A percentile compares a stretch with the other conserved stretches of the same genome.
phyloP scores from a whole-genome alignment of 2,329 filamentous ascomycete genomes.

The Colletotrichum tofieldiae region DNA sequence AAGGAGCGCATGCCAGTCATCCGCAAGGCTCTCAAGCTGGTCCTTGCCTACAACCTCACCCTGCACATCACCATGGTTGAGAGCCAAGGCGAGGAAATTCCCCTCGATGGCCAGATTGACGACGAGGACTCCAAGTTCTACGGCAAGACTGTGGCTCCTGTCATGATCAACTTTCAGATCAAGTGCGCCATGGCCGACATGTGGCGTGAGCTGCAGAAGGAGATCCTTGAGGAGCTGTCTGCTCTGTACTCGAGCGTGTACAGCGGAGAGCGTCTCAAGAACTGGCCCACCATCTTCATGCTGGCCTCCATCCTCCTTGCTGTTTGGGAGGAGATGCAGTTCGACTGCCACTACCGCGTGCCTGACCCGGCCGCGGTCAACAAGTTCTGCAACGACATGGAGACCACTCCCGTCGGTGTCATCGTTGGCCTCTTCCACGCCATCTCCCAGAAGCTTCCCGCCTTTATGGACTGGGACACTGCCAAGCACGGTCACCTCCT shows the following conservation, averaged over 20 bases:
- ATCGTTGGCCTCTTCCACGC: slow-evolving; percentile 98
- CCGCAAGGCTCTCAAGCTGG: slow-evolving; percentile 94
- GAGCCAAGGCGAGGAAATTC: slow-evolving; percentile 85
- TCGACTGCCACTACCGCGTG: slow-evolving; percentile 96
- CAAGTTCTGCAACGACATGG: slow-evolving; percentile 98
- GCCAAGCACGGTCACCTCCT: slow-evolving; percentile 91
- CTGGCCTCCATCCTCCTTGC: slow-evolving; percentile 92
- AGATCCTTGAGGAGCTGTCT: slow-evolving; percentile 94
- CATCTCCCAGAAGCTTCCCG: slow-evolving; percentile 95
- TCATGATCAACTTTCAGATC: slow-evolving; percentile 99
- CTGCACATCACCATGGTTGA: slow-evolving; percentile 96
- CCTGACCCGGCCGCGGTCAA: slow-evolving; percentile 87
- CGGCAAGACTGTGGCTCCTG: slow-evolving; percentile 91
- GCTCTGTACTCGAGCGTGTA: slow-evolving; percentile 97
- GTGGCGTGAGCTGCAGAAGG: slow-evolving; percentile 98
- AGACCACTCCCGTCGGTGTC: slow-evolving; percentile 94
- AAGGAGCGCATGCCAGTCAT: slow-evolving; percentile 92
- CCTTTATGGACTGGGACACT: slow-evolving; percentile 95
- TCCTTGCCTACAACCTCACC: slow-evolving; percentile 96
- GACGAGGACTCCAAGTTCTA: slow-evolving; percentile 89
- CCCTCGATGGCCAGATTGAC: slow-evolving; percentile 85
- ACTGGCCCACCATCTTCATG: slow-evolving; percentile 99
- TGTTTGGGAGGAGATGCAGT: slow-evolving; percentile 99
- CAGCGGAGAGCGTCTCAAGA: slow-evolving; percentile 96
- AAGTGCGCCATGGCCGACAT: slow-evolving; percentile 97